Conservation (phyloP, 805 yeast species). For the Pichia rugopelliculosa region DNA sequence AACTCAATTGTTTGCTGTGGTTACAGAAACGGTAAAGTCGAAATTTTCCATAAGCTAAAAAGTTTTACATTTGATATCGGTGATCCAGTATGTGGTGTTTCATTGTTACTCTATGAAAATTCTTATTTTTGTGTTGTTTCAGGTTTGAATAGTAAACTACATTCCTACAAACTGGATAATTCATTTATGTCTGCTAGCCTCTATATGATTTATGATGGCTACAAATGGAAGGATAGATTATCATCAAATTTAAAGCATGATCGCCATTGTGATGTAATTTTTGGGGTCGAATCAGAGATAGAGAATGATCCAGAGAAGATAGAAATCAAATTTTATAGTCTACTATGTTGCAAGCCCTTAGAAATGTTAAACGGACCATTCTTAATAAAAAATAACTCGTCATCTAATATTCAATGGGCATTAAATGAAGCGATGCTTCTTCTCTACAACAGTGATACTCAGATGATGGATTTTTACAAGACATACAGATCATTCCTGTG, state of each 20-base stretch:
- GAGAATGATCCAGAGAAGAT: neutral
- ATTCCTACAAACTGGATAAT: neutral
- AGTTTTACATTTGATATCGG: neutral
- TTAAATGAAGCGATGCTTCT: neutral
- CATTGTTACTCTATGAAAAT: neutral
- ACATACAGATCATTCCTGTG: neutral
- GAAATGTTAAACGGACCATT: constrained; percentile 1
- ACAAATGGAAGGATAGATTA: constrained; percentile 3
- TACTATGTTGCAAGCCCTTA: neutral
- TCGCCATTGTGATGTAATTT: neutral
- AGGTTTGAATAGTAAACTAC: constrained; percentile 2
- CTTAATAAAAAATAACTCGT: neutral
- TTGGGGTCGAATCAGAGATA: constrained; percentile 10
- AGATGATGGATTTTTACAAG: neutral
- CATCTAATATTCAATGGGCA: constrained; percentile 2
- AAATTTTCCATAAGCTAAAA: neutral
- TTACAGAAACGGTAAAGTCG: constrained; percentile 10
- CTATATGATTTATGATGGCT: constrained; percentile 5
- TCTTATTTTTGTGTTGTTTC: constrained; percentile 4
- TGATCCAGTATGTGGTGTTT: constrained; percentile 4
- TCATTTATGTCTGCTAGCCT: neutral
- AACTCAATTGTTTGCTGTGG: neutral
- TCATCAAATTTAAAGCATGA: constrained; percentile 5
- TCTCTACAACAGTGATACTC: neutral
- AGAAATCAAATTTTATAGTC: constrained; percentile 4